Evolutionary conservation across 257 asterid species (phyloP).

Genomic region (Verbascum thapsus): DNA sequence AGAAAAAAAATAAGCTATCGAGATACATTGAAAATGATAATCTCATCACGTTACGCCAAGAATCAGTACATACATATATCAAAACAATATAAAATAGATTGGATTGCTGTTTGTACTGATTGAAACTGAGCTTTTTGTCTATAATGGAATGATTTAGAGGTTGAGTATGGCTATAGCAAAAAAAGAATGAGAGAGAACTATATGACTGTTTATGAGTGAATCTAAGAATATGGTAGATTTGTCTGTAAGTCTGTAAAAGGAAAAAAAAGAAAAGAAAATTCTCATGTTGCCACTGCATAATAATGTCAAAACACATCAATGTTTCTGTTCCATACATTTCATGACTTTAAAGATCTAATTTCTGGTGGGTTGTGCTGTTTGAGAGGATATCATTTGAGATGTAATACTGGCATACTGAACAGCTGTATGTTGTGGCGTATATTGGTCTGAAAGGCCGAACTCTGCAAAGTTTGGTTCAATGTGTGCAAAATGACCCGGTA

Average conservation of each 20-base stretch:
- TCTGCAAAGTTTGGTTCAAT: slow-evolving; percentile 78
- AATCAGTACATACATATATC: background rate
- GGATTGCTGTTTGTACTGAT: background rate
- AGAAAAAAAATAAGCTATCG: too few species aligned
- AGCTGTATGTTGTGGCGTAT: slow-evolving; percentile 79
- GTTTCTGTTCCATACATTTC: background rate
- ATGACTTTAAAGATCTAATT: slow-evolving; percentile 39
- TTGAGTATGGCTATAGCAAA: too few species aligned
- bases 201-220: too few species aligned
- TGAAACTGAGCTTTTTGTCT: slow-evolving; percentile 8
- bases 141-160: background rate
- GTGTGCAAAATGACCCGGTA: slow-evolving; percentile 93
- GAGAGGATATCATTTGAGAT: slow-evolving; percentile 86
- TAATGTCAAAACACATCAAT: background rate
- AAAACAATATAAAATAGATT: background rate
- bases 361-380: slow-evolving; percentile 65
- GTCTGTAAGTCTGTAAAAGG: too few species aligned
- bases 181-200: slow-evolving; percentile 5
- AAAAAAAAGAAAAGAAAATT: too few species aligned
- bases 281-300: too few species aligned
- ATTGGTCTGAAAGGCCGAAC: slow-evolving; percentile 74
- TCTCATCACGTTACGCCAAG: background rate
- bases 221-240: too few species aligned
- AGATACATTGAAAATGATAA: background rate
- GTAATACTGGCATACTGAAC: slow-evolving; percentile 83